Percentiles rank a stretch among this genome's conserved stretches.
Conservation (phyloP, 192 early-diverging fungal genomes). For the Coemansia sp. region DNA sequence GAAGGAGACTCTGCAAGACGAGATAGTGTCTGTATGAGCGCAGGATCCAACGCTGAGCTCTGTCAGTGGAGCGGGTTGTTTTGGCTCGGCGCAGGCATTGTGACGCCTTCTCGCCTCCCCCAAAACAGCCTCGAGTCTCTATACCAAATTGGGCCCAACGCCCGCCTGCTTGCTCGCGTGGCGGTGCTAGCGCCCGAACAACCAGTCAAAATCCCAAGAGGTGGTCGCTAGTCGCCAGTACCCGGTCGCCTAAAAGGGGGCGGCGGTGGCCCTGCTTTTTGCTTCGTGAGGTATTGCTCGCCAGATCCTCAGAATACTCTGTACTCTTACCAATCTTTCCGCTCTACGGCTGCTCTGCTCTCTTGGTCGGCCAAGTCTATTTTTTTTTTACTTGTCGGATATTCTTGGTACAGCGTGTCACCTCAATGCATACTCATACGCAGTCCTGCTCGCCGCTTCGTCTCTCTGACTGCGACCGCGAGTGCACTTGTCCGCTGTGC, state of each 20-base stretch:
- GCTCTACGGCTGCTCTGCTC: background rate
- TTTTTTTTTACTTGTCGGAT: no score
- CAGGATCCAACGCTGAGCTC: background rate
- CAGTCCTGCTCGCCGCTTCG: background rate
- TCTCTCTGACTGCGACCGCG: conserved; percentile 2
- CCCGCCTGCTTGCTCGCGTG: background rate
- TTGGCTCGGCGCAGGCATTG: background rate
- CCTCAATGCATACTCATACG: background rate
- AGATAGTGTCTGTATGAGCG: background rate
- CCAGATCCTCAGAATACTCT: background rate
- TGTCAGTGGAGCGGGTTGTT: background rate
- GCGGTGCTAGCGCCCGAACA: background rate
- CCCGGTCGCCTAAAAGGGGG: background rate
- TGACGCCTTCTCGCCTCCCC: background rate
- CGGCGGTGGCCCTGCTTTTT: background rate
- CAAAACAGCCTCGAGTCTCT: background rate
- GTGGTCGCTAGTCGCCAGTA: background rate
- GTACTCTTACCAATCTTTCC: background rate
- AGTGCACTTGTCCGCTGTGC: conserved; percentile 11
- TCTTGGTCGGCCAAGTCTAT: background rate
- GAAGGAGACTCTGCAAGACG: background rate
- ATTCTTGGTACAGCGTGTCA: background rate
- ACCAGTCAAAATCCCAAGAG: background rate
- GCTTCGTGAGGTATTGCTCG: background rate
- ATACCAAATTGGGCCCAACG: background rate